Conservation (phyloP, 129 eudicot species). For the Gnaphalium uliginosum region DNA sequence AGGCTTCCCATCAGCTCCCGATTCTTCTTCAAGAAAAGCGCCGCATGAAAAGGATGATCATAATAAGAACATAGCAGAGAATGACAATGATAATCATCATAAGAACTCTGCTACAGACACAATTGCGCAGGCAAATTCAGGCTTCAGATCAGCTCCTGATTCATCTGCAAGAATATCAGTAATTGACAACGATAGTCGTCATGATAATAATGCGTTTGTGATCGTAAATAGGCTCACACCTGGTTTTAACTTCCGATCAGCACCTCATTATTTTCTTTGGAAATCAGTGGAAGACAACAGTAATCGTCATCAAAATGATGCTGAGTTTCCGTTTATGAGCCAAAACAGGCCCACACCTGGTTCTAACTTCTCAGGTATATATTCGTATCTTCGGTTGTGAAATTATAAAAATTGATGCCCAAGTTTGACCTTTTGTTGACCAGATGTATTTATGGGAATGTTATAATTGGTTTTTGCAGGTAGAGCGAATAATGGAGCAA, state of each 20-base stretch:
- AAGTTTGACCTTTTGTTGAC: background rate
- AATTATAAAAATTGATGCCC: background rate
- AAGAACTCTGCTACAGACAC: background rate
- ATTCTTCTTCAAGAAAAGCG: background rate
- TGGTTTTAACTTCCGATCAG: slow-evolving; percentile 20
- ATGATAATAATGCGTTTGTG: background rate
- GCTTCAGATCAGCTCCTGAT: background rate
- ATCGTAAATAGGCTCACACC: slow-evolving; percentile 8
- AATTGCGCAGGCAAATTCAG: background rate
- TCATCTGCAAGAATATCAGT: background rate
- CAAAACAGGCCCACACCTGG: too few species aligned
- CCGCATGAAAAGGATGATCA: too few species aligned
- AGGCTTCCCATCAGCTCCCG: background rate
- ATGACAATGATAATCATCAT: background rate
- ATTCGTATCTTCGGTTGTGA: background rate
- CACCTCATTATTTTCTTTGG: too few species aligned
- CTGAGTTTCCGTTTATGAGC: too few species aligned
- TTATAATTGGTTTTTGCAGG: background rate
- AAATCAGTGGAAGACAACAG: too few species aligned
- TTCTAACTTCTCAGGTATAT: slow-evolving; percentile 30
- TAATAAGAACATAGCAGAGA: background rate
- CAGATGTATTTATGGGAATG: slow-evolving; percentile 7
- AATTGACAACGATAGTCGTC: background rate
- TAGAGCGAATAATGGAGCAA: too few species aligned
- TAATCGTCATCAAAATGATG: too few species aligned